phyloP scores from a whole-genome alignment of 257 asterid species.

The Lithospermum erythrorhizon region DNA sequence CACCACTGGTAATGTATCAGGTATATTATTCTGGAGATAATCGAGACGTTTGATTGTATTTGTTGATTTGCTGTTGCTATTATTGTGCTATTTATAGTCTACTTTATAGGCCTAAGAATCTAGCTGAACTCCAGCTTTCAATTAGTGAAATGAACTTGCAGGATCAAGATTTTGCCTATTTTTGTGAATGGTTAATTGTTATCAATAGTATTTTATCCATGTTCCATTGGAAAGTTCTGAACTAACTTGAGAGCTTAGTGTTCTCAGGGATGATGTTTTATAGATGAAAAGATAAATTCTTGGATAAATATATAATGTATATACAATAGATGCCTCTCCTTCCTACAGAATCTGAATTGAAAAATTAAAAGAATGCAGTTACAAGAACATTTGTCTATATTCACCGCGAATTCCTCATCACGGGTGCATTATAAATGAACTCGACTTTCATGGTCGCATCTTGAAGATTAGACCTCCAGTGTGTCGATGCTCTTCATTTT shows the following conservation, averaged over 20 bases:
- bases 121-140: too few relatives aligned
- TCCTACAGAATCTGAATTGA: neutral
- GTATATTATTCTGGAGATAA: neutral
- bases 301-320: neutral
- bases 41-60: neutral
- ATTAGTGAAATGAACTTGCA: too few relatives aligned
- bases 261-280: neutral
- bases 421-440: neutral
- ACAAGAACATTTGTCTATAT: neutral
- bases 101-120: too few relatives aligned
- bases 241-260: neutral
- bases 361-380: too few relatives aligned
- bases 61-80: too few relatives aligned
- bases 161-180: neutral
- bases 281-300: neutral
- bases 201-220: too few relatives aligned
- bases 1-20: neutral
- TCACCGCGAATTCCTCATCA: neutral
- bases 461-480: neutral
- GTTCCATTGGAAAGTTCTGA: too few relatives aligned
- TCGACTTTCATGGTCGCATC: neutral
- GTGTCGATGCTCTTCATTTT: neutral
- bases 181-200: neutral
- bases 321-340: neutral
- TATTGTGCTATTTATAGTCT: too few relatives aligned